Percentiles rank a stretch among this genome's conserved stretches.
phyloP scores from a whole-genome alignment of 306 rosid genomes.

The Echinosophora koreensis region DNA sequence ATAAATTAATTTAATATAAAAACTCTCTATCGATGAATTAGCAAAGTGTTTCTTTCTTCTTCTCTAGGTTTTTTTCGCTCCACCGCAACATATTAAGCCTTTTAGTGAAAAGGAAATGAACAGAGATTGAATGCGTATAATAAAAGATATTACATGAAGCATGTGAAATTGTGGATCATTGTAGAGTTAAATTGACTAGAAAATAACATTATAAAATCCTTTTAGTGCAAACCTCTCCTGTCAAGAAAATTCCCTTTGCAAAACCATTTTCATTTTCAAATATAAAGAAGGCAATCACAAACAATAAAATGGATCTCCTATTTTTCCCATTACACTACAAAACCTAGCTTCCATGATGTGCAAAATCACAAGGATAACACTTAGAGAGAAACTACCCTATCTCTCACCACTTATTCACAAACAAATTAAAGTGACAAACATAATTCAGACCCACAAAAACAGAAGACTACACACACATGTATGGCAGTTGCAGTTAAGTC shows the following conservation, averaged over 20 bases:
- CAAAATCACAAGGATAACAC: slow-evolving; percentile 2
- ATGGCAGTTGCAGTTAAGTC: no score
- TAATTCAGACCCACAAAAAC: background rate
- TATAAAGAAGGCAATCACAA: background rate
- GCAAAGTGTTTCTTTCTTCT: background rate
- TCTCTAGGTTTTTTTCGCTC: background rate
- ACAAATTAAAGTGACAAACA: background rate
- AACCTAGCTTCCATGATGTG: background rate
- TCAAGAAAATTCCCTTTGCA: slow-evolving; percentile 11
- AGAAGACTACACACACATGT: background rate
- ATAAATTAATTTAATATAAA: background rate
- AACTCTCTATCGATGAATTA: background rate
- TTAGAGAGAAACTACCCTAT: background rate
- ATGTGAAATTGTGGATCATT: background rate
- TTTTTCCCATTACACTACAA: slow-evolving; percentile 3
- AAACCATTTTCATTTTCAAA: slow-evolving; percentile 20
- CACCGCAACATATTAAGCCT: background rate
- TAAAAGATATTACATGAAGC: background rate
- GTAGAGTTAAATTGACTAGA: background rate
- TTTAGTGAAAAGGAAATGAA: background rate
- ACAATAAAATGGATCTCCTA: slow-evolving; percentile 1
- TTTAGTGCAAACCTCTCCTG: background rate
- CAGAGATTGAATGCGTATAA: background rate
- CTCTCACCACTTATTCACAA: background rate
- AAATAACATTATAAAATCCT: background rate